Percentiles rank a stretch among this genome's conserved stretches.
Conservation (phyloP, 169 alveolate genomes). For the Eimeria necatrix region DNA sequence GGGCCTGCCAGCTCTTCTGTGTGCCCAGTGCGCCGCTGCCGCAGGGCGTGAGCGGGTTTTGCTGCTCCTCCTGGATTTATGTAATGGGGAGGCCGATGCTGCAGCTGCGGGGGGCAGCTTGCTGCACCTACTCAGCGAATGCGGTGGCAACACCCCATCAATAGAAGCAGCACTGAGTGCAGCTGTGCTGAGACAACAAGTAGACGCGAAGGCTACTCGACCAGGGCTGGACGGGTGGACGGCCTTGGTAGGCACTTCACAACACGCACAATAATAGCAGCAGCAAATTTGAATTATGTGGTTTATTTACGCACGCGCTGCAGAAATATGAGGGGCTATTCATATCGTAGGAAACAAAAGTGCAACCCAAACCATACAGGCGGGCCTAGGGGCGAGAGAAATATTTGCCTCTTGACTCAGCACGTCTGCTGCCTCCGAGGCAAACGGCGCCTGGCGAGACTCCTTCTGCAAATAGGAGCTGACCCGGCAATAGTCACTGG, state of each 20-base stretch:
- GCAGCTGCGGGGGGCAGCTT: constrained; percentile 61
- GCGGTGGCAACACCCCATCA: constrained; percentile 18
- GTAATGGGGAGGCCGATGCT: constrained; percentile 40
- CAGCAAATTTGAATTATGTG: neutral
- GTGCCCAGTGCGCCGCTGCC: constrained; percentile 72
- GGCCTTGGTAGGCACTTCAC: constrained; percentile 25
- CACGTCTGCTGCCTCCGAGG: constrained; percentile 52
- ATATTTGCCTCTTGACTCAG: neutral
- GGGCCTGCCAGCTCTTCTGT: constrained; percentile 24
- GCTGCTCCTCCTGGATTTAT: constrained; percentile 50
- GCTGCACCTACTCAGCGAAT: constrained; percentile 45
- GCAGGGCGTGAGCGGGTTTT: constrained; percentile 44
- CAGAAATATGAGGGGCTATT: too few species aligned
- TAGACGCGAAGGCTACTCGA: constrained; percentile 31
- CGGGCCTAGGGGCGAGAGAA: neutral
- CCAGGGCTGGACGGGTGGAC: constrained; percentile 59
- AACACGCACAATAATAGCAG: neutral
- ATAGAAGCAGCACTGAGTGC: constrained; percentile 54
- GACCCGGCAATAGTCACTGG: neutral
- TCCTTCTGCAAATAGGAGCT: constrained; percentile 58
- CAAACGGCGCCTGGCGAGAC: constrained; percentile 36
- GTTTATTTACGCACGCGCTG: neutral
- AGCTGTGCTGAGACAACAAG: constrained; percentile 58
- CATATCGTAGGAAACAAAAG: too few species aligned
- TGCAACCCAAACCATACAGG: too few species aligned